Conservation (phyloP, 371 early-diverging fungal species). For the Chytridium lagenaria region DNA sequence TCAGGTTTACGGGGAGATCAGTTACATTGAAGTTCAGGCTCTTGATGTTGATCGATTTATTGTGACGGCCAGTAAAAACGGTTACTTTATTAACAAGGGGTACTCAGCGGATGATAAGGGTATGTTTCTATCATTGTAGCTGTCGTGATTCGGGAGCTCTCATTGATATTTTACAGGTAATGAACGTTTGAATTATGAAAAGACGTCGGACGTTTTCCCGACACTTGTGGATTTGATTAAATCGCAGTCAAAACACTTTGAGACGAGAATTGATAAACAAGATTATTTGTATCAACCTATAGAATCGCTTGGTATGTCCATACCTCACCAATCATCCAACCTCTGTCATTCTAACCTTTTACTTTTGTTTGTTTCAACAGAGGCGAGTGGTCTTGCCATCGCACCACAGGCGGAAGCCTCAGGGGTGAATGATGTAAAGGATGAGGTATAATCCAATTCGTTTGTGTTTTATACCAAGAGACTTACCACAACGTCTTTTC, state of each 20-base stretch:
- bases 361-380: too few species aligned
- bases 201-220: constrained; percentile 43
- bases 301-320: background rate
- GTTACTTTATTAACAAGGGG: constrained; percentile 63
- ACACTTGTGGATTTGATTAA: constrained; percentile 53
- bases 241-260: constrained; percentile 49
- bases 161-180: too few species aligned
- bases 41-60: constrained; percentile 53
- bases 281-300: constrained; percentile 49
- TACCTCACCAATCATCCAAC: background rate
- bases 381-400: background rate
- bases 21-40: constrained; percentile 53
- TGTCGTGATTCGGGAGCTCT: background rate
- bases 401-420: background rate
- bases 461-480: background rate
- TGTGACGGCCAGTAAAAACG: constrained; percentile 56
- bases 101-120: constrained; percentile 56
- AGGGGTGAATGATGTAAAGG: constrained; percentile 21
- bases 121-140: constrained; percentile 14
- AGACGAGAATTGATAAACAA: constrained; percentile 52
- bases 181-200: constrained; percentile 56
- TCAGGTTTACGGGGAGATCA: constrained; percentile 59
- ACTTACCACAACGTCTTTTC: background rate
- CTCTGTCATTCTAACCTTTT: constrained; percentile 8
- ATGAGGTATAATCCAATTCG: background rate